phyloP scores from a whole-genome alignment of 108 stramenopile genomes.

The Fragilariopsis cylindrus region DNA sequence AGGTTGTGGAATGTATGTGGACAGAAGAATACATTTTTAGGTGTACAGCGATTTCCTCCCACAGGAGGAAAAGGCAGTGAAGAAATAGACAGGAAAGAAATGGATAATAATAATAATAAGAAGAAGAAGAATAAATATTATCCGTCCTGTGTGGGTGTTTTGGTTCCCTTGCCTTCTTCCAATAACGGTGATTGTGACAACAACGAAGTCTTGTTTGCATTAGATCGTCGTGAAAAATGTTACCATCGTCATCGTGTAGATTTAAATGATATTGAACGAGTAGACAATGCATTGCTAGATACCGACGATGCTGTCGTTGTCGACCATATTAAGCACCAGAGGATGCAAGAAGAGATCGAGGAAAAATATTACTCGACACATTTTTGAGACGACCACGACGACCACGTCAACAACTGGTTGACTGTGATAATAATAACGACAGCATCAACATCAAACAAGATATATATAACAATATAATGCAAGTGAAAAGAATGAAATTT shows the following conservation, averaged over 20 bases:
- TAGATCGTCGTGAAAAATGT: constrained; percentile 66
- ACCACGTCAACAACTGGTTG: too few relatives aligned
- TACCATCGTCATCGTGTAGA: constrained; percentile 54
- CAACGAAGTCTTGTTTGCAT: constrained; percentile 29
- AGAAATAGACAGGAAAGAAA: background rate
- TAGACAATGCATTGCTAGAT: constrained; percentile 24
- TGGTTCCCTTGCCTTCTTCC: constrained; percentile 38
- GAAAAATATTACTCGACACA: constrained; percentile 17
- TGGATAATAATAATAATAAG: background rate
- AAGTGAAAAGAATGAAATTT: background rate
- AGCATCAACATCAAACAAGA: background rate
- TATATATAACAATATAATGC: background rate
- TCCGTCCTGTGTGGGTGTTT: constrained; percentile 57
- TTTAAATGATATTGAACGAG: constrained; percentile 33
- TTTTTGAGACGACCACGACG: constrained; percentile 7
- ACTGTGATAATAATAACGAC: background rate
- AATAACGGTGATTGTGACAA: constrained; percentile 36
- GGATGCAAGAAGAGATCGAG: background rate
- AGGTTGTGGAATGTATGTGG: constrained; percentile 51
- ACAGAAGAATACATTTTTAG: constrained; percentile 52
- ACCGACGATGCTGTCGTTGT: background rate
- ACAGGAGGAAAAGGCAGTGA: too few relatives aligned
- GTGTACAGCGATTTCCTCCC: constrained; percentile 28
- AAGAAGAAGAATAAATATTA: background rate
- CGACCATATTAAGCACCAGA: background rate